phyloP scores from a whole-genome alignment of 1,139 yeast species.

The Suhomyces wounanorum region DNA sequence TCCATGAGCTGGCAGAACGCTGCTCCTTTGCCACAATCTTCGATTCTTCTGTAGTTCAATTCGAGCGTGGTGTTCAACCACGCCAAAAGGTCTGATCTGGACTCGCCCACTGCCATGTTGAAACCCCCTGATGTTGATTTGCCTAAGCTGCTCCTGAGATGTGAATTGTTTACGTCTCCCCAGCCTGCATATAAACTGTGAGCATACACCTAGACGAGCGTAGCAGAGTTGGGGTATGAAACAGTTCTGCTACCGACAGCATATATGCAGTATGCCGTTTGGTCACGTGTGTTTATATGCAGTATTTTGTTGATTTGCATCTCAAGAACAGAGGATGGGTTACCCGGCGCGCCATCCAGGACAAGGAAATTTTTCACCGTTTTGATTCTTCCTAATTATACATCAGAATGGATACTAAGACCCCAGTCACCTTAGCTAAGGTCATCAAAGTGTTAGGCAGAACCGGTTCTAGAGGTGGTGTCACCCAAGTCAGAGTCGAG shows the following conservation, averaged over 20 bases:
- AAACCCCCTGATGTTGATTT: background rate
- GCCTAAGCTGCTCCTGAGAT: background rate
- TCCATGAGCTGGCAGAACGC: conserved; percentile 92
- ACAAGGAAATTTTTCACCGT: conserved; percentile 9
- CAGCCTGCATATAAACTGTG: conserved; percentile 5
- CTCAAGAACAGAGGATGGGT: too few species aligned
- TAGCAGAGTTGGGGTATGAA: too few species aligned
- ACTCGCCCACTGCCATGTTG: conserved; percentile 55
- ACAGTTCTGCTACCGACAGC: too few species aligned
- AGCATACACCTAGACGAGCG: background rate
- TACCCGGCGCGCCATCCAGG: conserved; percentile 9
- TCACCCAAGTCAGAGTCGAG: conserved; percentile 32
- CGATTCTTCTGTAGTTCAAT: conserved; percentile 72
- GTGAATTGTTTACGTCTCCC: conserved; percentile 8
- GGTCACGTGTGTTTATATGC: background rate
- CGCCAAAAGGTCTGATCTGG: conserved; percentile 76
- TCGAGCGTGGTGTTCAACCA: conserved; percentile 81
- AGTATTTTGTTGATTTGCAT: too few species aligned
- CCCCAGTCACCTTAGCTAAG: conserved; percentile 32
- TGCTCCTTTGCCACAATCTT: conserved; percentile 95
- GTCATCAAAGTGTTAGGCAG: conserved; percentile 32
- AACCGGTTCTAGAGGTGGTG: conserved; percentile 35
- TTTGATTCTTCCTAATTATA: conserved; percentile 1
- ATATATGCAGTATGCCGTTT: too few species aligned
- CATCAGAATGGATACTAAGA: conserved; percentile 26